Percentiles rank a stretch among this genome's conserved stretches.
These are phyloP conservation scores for Pichia thaimueangensis DNA, from an alignment of 805 yeast species.

Conservation along the genomic window DNA sequence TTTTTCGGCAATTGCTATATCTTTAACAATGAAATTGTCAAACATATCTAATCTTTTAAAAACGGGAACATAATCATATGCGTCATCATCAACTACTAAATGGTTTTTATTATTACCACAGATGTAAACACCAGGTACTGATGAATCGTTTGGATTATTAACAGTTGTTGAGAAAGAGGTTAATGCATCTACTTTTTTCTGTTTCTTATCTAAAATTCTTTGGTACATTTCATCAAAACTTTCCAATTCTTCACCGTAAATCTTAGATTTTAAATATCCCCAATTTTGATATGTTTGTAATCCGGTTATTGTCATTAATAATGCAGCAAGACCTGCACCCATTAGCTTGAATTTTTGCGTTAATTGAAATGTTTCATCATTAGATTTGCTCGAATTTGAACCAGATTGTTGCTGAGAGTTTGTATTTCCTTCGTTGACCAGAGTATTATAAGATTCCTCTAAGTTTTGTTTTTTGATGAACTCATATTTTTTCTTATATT, in stretches of 20 bases:
- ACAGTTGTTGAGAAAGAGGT: slow-evolving; percentile 20
- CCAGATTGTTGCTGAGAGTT: not conserved
- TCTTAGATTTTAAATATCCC: slow-evolving; percentile 31
- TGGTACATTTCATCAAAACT: slow-evolving; percentile 35
- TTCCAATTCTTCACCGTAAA: slow-evolving; percentile 29
- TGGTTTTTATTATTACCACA: slow-evolving; percentile 52
- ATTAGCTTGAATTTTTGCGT: slow-evolving; percentile 40
- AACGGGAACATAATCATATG: slow-evolving; percentile 30
- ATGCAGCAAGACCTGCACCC: slow-evolving; percentile 34
- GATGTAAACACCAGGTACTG: slow-evolving; percentile 52
- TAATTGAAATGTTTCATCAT: slow-evolving; percentile 32
- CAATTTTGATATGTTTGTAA: slow-evolving; percentile 35
- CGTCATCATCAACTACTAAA: slow-evolving; percentile 25
- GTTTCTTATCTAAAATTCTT: slow-evolving; percentile 21
- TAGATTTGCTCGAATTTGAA: not conserved
- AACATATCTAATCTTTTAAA: slow-evolving; percentile 62
- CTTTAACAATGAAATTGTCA: slow-evolving; percentile 51
- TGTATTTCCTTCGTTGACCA: not conserved
- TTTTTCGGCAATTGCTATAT: slow-evolving; percentile 45
- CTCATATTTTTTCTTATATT: slow-evolving; percentile 9
- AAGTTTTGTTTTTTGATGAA: slow-evolving; percentile 10
- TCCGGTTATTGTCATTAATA: slow-evolving; percentile 35
- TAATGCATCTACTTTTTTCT: slow-evolving; percentile 15
- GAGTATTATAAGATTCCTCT: slow-evolving; percentile 6
- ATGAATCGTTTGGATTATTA: slow-evolving; percentile 32